Percentiles rank a stretch among this genome's conserved stretches.
phyloP scores from a whole-genome alignment of 495 filamentous ascomycete genomes.

The Articulospora tetracladia region DNA sequence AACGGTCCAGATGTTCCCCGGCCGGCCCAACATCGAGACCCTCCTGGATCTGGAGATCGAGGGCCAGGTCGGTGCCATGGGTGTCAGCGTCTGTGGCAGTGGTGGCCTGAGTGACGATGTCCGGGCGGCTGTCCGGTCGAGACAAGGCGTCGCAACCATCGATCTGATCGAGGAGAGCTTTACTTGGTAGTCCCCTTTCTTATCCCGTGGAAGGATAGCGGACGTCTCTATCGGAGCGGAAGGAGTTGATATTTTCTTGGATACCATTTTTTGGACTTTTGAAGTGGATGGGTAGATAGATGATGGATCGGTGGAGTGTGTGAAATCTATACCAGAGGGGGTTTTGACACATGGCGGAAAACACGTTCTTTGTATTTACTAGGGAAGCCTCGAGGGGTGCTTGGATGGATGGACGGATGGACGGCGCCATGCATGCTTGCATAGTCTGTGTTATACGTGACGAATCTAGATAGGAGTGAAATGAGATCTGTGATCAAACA shows the following conservation, averaged over 20 bases:
- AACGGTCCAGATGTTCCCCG: conserved; percentile 85
- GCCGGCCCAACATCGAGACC: conserved; percentile 56
- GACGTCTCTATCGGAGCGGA: background rate
- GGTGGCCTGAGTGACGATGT: conserved; percentile 90
- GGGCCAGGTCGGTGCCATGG: conserved; percentile 73
- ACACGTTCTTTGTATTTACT: conserved; percentile 11
- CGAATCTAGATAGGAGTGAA: too few species aligned
- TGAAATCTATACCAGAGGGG: too few species aligned
- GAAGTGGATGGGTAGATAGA: background rate
- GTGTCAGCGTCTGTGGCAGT: conserved; percentile 85
- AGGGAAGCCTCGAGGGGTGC: background rate
- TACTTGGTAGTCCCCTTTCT: conserved; percentile 58
- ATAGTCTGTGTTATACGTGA: too few species aligned
- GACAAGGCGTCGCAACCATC: conserved; percentile 61
- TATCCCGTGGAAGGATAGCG: too few species aligned
- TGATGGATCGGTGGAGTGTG: background rate
- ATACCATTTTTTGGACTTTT: conserved; percentile 4
- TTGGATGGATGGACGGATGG: too few species aligned
- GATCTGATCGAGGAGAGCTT: conserved; percentile 97
- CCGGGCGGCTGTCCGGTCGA: conserved; percentile 61
- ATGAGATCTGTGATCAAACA: background rate
- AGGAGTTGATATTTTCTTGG: background rate
- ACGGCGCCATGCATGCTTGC: too few species aligned
- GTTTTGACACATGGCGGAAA: background rate
- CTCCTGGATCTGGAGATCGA: conserved; percentile 77